Evolutionary conservation across 805 yeast species (phyloP), one percentile per base, ranked within the genome.

Genomic region (Zygosaccharomyces rouxii): DNA sequence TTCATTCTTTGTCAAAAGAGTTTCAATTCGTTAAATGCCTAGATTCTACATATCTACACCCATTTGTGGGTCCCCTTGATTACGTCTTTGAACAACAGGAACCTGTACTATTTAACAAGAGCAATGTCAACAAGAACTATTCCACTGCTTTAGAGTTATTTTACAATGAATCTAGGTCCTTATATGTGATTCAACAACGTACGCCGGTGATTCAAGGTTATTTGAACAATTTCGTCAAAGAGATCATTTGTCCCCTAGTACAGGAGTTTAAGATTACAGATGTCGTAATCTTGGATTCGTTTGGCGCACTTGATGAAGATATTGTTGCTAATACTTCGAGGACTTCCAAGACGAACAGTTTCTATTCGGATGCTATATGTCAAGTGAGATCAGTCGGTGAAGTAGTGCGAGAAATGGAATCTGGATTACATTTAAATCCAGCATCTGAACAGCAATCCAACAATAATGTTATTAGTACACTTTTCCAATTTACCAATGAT

Each of bases 1-100:
- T 89, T 7, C 84, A 84, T 57, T 64, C 70, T 5, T 35, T 51
- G 35, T 79, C 83, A n/a, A 67, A 77, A 21, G 73, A 71, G 4
- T 77, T 83, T 49, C 53, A 66, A 48, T 77, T 76, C 33, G 72
- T 83, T 3, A 80, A 77, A 9, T 60, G 77, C 13, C 66, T 90
- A 25, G 84, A 85, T 57, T 82, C 81, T 44, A 64, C 70, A 2
- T 78, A 72, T 54, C 66, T 89, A 7, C 86, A 85, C 60, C 96
- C 98, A 2, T 88, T 92, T 68, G 82, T 83, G 0, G 85, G 96
- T 0, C 95, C 97, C 1, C 69, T 76, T 10, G 97, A 89, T 60
- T 71, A 70, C 49, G 60, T 66, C 0, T 50, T 46, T 5, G 56
- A 53, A 29, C 57, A 48, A 31, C 42, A 35, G 22, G 49, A 47